These are phyloP conservation scores for Saturnispora ahearnii DNA, from an alignment of 805 yeast genomes.

Conservation along the genomic window DNA sequence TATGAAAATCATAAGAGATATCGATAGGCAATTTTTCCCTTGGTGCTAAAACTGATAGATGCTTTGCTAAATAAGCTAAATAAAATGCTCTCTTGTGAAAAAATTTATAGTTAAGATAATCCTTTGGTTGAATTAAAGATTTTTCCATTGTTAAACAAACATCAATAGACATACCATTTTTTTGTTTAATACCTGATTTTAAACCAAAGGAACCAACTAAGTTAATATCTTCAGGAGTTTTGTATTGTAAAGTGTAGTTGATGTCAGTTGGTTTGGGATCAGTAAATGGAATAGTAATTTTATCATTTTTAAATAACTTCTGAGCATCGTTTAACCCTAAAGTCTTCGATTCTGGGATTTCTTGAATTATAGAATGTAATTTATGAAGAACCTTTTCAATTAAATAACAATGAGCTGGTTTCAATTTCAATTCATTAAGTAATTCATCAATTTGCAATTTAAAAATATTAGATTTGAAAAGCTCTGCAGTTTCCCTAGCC, in stretches of 20 bases:
- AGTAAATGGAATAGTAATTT: constrained; percentile 65
- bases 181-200: constrained; percentile 65
- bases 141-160: constrained; percentile 77
- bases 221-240: constrained; percentile 63
- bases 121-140: constrained; percentile 70
- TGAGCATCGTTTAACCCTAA: constrained; percentile 53
- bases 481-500: constrained; percentile 88
- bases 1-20: constrained; percentile 52
- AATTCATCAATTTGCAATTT: constrained; percentile 91
- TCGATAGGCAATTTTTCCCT: constrained; percentile 53
- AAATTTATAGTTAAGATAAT: constrained; percentile 82
- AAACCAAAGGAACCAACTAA: constrained; percentile 86
- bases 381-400: constrained; percentile 72
- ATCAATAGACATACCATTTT: constrained; percentile 60
- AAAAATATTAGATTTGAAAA: constrained; percentile 91
- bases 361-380: constrained; percentile 57
- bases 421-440: constrained; percentile 67
- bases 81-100: constrained; percentile 85
- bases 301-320: constrained; percentile 34
- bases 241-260: constrained; percentile 63
- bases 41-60: constrained; percentile 44
- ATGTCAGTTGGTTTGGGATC: constrained; percentile 73
- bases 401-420: constrained; percentile 53
- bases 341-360: constrained; percentile 48
- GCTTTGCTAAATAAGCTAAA: constrained; percentile 66